A percentile compares a stretch with the other conserved stretches of the same genome.
phyloP scores from a whole-genome alignment of 257 asterid species.

The Linaria vulgaris region DNA sequence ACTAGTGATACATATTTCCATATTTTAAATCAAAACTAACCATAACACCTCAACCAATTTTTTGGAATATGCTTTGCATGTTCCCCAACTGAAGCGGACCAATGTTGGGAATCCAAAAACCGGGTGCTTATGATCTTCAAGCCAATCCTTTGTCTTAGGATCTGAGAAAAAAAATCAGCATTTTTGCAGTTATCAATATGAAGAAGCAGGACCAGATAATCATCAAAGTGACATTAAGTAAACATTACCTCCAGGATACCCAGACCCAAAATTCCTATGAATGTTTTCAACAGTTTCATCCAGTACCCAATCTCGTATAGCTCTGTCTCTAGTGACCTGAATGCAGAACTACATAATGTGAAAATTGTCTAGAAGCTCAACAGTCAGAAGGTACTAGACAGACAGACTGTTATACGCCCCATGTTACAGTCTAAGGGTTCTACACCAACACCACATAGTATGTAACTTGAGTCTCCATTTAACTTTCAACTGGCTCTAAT shows the following conservation, averaged over 20 bases:
- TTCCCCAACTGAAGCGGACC: slow-evolving; percentile 99
- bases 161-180: slow-evolving; percentile 38
- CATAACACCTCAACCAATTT: slow-evolving; percentile 73
- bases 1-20: neutral
- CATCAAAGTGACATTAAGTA: slow-evolving; percentile 19
- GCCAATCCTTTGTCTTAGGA: slow-evolving; percentile 93
- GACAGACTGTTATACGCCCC: neutral
- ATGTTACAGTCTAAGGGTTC: neutral
- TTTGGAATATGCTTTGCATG: slow-evolving; percentile 74
- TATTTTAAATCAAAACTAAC: slow-evolving; percentile 42
- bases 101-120: slow-evolving; percentile 90
- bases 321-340: slow-evolving; percentile 94
- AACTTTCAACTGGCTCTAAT: neutral
- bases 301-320: slow-evolving; percentile 73
- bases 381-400: neutral
- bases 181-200: slow-evolving; percentile 5
- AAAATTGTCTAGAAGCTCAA: slow-evolving; percentile 11
- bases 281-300: slow-evolving; percentile 76
- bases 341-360: slow-evolving; percentile 9
- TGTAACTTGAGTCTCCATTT: neutral
- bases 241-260: slow-evolving; percentile 87
- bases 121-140: slow-evolving; percentile 72
- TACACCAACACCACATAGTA: neutral
- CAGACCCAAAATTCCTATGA: slow-evolving; percentile 82
- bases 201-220: slow-evolving; percentile 6